Percentiles rank a stretch among this genome's conserved stretches.
Conservation (phyloP, 495 filamentous ascomycete species). For the Neurospora intermedia region DNA sequence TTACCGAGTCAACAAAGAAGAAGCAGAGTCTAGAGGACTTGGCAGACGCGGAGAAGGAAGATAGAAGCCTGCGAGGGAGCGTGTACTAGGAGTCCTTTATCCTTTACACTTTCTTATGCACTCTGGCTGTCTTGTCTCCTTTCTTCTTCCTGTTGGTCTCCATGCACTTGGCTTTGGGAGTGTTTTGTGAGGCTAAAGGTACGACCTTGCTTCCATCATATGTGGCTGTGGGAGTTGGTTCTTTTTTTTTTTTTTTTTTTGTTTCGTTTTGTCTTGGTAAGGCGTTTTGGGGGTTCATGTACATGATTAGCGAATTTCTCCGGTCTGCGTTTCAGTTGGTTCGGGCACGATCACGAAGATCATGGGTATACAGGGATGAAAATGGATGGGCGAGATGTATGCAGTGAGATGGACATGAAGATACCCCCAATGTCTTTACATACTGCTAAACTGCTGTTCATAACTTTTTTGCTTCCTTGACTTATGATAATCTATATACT, state of each 20-base stretch:
- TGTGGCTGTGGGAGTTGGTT: not conserved
- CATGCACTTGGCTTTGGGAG: not conserved
- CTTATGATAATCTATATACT: not conserved
- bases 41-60: constrained; percentile 24
- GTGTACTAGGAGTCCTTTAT: constrained; percentile 19
- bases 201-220: too few species aligned
- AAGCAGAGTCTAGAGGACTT: constrained; percentile 1
- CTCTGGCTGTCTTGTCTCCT: not conserved
- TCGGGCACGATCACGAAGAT: not conserved
- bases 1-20: not conserved
- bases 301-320: not conserved
- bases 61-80: constrained; percentile 29
- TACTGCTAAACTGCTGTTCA: not conserved
- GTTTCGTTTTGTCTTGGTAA: not conserved
- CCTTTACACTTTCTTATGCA: not conserved
- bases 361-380: not conserved
- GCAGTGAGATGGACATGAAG: not conserved
- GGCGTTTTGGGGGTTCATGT: not conserved
- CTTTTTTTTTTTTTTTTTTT: not conserved
- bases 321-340: not conserved
- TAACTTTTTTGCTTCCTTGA: not conserved
- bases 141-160: not conserved
- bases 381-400: not conserved
- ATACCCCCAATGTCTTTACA: not conserved
- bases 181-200: too few species aligned